Percentiles rank a stretch among this genome's conserved stretches.
Conservation (phyloP, 1,284 basidiomycete species). For the Blastosporella zonata region DNA sequence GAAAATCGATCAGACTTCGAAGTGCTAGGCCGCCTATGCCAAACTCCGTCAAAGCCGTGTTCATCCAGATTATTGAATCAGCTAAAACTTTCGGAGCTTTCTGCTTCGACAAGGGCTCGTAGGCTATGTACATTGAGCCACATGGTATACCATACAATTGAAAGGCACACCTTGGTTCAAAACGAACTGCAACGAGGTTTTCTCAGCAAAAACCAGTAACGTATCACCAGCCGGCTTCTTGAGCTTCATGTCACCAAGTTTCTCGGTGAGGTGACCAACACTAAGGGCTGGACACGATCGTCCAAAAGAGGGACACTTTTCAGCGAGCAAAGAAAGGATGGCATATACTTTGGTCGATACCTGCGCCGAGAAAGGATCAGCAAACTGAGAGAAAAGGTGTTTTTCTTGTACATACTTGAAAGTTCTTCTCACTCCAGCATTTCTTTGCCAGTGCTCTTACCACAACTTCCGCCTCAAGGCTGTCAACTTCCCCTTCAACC, state of each 20-base stretch:
- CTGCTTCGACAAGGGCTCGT: constrained; percentile 88
- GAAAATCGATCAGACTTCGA: constrained; percentile 84
- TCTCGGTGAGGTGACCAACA: constrained; percentile 88
- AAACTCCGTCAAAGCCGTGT: constrained; percentile 87
- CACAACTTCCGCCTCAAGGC: constrained; percentile 86
- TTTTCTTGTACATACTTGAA: constrained; percentile 63
- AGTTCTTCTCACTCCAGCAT: constrained; percentile 98
- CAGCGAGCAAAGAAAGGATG: constrained; percentile 73
- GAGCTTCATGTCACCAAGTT: constrained; percentile 94
- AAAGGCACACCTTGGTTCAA: constrained; percentile 76
- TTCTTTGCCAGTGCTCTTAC: constrained; percentile 91
- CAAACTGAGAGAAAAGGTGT: background rate
- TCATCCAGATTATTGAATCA: constrained; percentile 90
- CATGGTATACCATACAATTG: constrained; percentile 2
- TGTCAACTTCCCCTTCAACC: constrained; percentile 68
- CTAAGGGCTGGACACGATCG: constrained; percentile 83
- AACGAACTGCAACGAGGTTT: constrained; percentile 93
- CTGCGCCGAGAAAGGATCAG: constrained; percentile 36
- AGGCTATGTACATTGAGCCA: constrained; percentile 51
- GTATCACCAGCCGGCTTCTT: constrained; percentile 97
- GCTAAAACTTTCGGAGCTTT: constrained; percentile 98
- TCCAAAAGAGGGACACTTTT: constrained; percentile 80
- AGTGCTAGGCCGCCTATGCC: constrained; percentile 87
- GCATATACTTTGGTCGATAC: constrained; percentile 87
- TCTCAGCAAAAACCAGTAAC: constrained; percentile 82